Evolutionary conservation across 805 yeast genomes (phyloP).

Genomic region (Tetrapisispora namnaoensis): DNA sequence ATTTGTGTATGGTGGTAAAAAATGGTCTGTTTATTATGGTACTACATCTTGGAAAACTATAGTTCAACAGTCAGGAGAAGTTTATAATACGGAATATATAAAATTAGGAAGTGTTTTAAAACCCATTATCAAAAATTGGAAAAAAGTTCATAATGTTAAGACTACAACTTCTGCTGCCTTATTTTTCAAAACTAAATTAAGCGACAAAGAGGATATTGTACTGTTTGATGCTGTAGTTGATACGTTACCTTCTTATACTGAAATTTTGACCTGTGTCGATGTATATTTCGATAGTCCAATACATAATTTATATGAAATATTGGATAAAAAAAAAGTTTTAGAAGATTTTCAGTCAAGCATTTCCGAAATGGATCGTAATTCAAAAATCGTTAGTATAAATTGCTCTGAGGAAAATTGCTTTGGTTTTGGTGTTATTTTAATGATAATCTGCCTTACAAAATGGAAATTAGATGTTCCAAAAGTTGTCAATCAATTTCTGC

Average conservation of each 20-base stretch:
- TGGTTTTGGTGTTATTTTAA: conserved; percentile 18
- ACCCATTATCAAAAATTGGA: conserved; percentile 15
- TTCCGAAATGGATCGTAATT: background rate
- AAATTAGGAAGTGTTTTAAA: conserved; percentile 17
- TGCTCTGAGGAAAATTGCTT: conserved; percentile 14
- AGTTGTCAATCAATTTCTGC: conserved; percentile 11
- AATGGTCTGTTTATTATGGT: conserved; percentile 14
- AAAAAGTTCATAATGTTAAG: conserved; percentile 6
- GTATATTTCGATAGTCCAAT: conserved; percentile 11
- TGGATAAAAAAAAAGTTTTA: conserved; percentile 14
- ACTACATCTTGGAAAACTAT: conserved; percentile 23
- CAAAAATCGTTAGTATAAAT: conserved; percentile 1
- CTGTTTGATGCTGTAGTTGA: conserved; percentile 1
- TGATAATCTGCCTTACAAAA: conserved; percentile 12
- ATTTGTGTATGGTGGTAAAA: conserved; percentile 2
- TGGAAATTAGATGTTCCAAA: conserved; percentile 13
- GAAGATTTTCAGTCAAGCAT: conserved; percentile 7
- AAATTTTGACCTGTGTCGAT: conserved; percentile 7
- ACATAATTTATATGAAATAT: conserved; percentile 10
- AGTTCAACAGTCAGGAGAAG: conserved; percentile 11
- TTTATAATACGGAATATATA: conserved; percentile 13
- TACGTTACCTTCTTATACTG: conserved; percentile 10
- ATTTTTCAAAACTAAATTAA: background rate
- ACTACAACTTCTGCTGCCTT: conserved; percentile 1
- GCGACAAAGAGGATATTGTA: background rate